Conservation (phyloP, 1,284 basidiomycete genomes). For the Apiotrichum veenhuisii region DNA sequence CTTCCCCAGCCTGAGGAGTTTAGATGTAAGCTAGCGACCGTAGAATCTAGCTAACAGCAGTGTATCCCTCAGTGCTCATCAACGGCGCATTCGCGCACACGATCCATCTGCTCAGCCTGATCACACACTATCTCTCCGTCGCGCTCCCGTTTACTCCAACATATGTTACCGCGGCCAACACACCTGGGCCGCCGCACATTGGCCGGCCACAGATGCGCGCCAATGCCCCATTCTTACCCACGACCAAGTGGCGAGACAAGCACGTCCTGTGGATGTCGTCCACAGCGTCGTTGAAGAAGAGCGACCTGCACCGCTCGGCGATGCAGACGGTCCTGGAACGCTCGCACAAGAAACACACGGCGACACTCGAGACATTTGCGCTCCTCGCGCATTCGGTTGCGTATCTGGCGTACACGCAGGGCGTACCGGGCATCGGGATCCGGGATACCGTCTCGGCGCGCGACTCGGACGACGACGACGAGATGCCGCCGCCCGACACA, state of each 20-base stretch:
- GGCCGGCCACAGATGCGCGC: conserved; percentile 34
- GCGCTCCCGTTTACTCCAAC: conserved; percentile 34
- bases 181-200: conserved; percentile 19
- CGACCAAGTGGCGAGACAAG: conserved; percentile 37
- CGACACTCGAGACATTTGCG: conserved; percentile 37
- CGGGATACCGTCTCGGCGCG: not conserved
- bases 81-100: conserved; percentile 40
- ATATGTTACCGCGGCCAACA: not conserved
- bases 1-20: conserved; percentile 33
- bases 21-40: conserved; percentile 26
- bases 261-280: conserved; percentile 41
- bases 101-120: conserved; percentile 36
- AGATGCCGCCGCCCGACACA: not conserved
- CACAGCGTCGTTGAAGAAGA: conserved; percentile 23
- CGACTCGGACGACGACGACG: conserved; percentile 18
- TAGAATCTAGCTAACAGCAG: conserved; percentile 12
- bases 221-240: conserved; percentile 34
- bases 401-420: conserved; percentile 44
- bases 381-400: conserved; percentile 40
- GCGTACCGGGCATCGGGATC: conserved; percentile 38
- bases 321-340: conserved; percentile 13
- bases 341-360: conserved; percentile 28
- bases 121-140: conserved; percentile 41
- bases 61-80: conserved; percentile 25
- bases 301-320: conserved; percentile 6